phyloP scores from a whole-genome alignment of 2,329 filamentous ascomycete species.

The Beauveria sp. region DNA sequence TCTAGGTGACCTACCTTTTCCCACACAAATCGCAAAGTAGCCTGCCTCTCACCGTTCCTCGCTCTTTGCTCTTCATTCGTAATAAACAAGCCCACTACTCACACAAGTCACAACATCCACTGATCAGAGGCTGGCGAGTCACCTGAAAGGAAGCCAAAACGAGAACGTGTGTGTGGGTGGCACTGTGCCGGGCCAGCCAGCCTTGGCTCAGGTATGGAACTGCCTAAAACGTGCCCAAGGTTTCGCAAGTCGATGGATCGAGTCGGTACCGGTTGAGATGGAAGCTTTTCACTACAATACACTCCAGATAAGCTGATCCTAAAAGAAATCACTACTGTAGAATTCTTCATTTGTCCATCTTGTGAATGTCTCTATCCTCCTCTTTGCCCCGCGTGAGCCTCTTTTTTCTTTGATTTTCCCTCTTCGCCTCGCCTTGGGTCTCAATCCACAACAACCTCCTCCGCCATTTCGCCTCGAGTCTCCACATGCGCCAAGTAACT shows the following conservation, averaged over 20 bases:
- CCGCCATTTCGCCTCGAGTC: slow-evolving; percentile 9
- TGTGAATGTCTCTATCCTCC: not conserved
- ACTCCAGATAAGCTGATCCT: no score
- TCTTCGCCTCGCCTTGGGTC: not conserved
- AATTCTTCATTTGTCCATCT: not conserved
- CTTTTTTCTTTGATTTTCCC: not conserved
- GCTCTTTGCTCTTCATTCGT: no score
- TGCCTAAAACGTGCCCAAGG: slow-evolving; percentile 10
- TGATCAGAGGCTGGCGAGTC: not conserved
- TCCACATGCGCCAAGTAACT: slow-evolving; percentile 4
- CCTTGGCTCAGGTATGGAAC: slow-evolving; percentile 4
- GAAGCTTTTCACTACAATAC: not conserved
- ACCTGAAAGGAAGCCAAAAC: slow-evolving; percentile 5
- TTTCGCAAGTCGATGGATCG: slow-evolving; percentile 8
- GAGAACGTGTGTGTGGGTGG: not conserved
- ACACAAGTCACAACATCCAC: not conserved
- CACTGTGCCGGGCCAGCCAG: not conserved
- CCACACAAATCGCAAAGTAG: not conserved
- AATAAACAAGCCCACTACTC: not conserved
- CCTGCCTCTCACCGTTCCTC: not conserved
- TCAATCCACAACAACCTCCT: slow-evolving; percentile 3
- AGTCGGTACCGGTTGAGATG: not conserved
- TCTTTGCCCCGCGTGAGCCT: not conserved
- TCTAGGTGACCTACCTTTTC: no score
- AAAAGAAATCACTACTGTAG: no score